Base-by-base conservation (phyloP, 1,284 basidiomycete genomes). In the Anthracocystis setariae region DNA sequence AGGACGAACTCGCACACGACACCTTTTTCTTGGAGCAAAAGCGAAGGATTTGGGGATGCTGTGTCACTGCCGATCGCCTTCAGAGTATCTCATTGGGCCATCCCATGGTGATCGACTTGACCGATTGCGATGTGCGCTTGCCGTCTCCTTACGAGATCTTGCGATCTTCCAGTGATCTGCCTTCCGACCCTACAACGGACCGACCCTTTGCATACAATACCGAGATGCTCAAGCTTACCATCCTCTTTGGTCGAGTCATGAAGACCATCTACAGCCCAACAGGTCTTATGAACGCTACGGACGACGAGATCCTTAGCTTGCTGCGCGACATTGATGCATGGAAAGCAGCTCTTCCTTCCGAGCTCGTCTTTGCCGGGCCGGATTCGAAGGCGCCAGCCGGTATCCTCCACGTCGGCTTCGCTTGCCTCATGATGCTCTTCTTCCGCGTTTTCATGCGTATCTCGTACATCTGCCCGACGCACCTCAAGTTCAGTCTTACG, bases 261-360 rank as follows among this genome's bases (percentile, higher is more conserved):
- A 80, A 80, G 72, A 80, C 77, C 47, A 78, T 80, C 59, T 80
- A 80, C 73, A 76, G 73, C 65, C 78, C 78, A 8, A 78, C 78
- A 8, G 78, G 78, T 20, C 60, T 80, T 42, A 80, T 80, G 78
- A 79, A 80, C 40, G 72, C 77, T 9, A 80, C 75, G 3, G 78
- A 80, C 62, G 67, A 77, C 23, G 77, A 80, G 47, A 80, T 80
- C 42, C 57, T 55, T 27, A 69, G 77, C 46, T 58, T 80, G 44
- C 68, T 80, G 20, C 62, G 58, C 37, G 78, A 80, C 43, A 80
- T 80, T 35, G 78, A 80, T 52, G 57, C 55, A 3, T 80, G 78
- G 78, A 67, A 67, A 21, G 77, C 75, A n/a, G 51, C 55, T 15
- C 62, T 80, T 9, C 78, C 78, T 0, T 27, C 52, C 13, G 73